These are phyloP conservation scores for Penicillium sp. DNA, from an alignment of 2,329 filamentous ascomycete species.

Conservation along the genomic window DNA sequence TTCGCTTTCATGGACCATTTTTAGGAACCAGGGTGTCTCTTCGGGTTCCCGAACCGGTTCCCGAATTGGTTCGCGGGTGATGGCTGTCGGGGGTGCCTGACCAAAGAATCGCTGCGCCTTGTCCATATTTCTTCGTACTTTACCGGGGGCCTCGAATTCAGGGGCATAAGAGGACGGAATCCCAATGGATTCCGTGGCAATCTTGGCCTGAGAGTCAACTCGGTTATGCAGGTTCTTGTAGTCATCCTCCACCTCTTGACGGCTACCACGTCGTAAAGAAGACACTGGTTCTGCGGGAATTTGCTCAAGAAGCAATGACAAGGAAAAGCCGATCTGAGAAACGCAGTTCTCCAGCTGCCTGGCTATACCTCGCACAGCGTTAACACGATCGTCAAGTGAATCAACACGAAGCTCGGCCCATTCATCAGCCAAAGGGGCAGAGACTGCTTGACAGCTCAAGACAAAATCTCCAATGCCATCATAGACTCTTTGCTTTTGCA, in stretches of 20 bases:
- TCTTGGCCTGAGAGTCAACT: conserved; percentile 40
- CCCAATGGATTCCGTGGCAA: conserved; percentile 43
- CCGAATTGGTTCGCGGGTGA: conserved; percentile 37
- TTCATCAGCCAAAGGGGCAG: conserved; percentile 86
- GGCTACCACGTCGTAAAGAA: conserved; percentile 45
- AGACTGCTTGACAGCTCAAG: conserved; percentile 84
- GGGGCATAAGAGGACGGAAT: conserved; percentile 44
- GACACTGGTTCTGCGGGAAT: conserved; percentile 57
- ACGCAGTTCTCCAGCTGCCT: conserved; percentile 82
- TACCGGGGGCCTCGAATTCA: conserved; percentile 37
- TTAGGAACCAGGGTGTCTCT: conserved; percentile 79
- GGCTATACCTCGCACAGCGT: conserved; percentile 73
- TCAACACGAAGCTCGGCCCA: conserved; percentile 93
- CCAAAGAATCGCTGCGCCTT: conserved; percentile 51
- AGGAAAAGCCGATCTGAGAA: conserved; percentile 80
- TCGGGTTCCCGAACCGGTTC: conserved; percentile 59
- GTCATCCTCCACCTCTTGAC: conserved; percentile 31
- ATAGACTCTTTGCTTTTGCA: conserved; percentile 90
- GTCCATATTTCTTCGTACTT: conserved; percentile 46
- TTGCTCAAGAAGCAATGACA: conserved; percentile 83
- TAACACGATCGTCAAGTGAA: conserved; percentile 80
- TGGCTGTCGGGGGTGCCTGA: conserved; percentile 44
- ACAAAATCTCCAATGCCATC: conserved; percentile 90
- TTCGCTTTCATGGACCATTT: conserved; percentile 82
- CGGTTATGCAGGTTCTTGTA: conserved; percentile 28